phyloP scores from a whole-genome alignment of 257 asterid species.

The Plantago major region DNA sequence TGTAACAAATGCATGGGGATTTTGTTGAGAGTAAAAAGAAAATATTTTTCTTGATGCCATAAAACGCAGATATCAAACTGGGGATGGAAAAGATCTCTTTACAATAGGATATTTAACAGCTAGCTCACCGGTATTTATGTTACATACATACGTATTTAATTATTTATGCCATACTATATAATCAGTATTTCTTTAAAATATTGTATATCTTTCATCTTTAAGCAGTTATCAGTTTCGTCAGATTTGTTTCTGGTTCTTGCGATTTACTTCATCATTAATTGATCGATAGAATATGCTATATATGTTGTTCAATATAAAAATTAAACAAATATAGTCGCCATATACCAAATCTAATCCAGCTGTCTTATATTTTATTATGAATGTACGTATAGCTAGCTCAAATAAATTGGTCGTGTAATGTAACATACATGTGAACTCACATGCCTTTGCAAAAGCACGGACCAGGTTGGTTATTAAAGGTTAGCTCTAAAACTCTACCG shows the following conservation, averaged over 20 bases:
- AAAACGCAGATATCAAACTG: constrained; percentile 22
- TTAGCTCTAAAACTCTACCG: too few species aligned
- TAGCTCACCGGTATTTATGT: too few species aligned
- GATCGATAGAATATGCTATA: not conserved
- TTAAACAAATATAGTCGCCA: constrained; percentile 22
- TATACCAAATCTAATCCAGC: constrained; percentile 33
- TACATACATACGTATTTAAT: not conserved
- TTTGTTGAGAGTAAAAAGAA: constrained; percentile 22
- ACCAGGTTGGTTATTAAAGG: too few species aligned
- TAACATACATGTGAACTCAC: too few species aligned
- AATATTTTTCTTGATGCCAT: constrained; percentile 25
- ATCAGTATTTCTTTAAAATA: not conserved
- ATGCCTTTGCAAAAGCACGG: too few species aligned
- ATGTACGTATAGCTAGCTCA: too few species aligned
- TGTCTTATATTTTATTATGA: not conserved
- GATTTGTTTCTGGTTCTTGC: constrained; percentile 3
- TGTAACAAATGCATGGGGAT: constrained; percentile 23
- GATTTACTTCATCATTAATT: constrained; percentile 4
- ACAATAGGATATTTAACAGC: not conserved
- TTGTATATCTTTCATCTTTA: not conserved
- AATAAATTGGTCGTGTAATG: too few species aligned
- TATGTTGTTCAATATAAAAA: too few species aligned
- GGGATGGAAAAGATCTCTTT: constrained; percentile 21
- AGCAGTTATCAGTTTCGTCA: not conserved
- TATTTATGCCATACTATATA: not conserved